Percentiles rank a stretch among this genome's conserved stretches.
These are phyloP conservation scores for Buddleja alternifolia DNA, from an alignment of 257 asterid species.

Conservation along the genomic window DNA sequence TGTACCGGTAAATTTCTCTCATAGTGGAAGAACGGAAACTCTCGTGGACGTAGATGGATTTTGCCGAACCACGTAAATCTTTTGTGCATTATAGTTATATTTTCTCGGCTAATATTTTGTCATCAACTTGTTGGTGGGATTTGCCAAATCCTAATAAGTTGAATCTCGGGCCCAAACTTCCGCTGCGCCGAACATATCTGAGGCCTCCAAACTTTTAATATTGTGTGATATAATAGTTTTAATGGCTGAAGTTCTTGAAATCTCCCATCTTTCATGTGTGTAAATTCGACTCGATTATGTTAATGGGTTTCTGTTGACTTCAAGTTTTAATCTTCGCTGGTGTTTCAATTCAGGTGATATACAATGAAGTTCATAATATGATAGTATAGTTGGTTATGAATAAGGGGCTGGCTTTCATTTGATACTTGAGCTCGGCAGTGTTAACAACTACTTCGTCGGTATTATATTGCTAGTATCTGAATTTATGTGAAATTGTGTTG, in stretches of 20 bases:
- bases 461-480: neutral
- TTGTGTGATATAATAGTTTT: neutral
- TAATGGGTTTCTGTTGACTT: slow-evolving; percentile 2
- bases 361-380: neutral
- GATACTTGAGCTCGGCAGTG: neutral
- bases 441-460: too few species aligned
- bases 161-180: too few species aligned
- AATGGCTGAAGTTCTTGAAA: slow-evolving; percentile 21
- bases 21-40: too few species aligned
- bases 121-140: too few species aligned
- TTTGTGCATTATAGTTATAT: too few species aligned
- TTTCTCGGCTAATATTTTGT: too few species aligned
- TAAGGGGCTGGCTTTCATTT: neutral
- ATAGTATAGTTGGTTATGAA: neutral
- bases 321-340: neutral
- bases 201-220: neutral
- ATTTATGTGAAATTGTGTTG: neutral
- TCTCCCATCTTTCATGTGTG: slow-evolving; percentile 29
- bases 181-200: too few species aligned
- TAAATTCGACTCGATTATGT: slow-evolving; percentile 20
- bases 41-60: too few species aligned
- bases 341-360: neutral
- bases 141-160: too few species aligned
- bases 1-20: too few species aligned
- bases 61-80: too few species aligned